phyloP scores from a whole-genome alignment of 2,329 filamentous ascomycete species.

The Aspergillus uvarum region DNA sequence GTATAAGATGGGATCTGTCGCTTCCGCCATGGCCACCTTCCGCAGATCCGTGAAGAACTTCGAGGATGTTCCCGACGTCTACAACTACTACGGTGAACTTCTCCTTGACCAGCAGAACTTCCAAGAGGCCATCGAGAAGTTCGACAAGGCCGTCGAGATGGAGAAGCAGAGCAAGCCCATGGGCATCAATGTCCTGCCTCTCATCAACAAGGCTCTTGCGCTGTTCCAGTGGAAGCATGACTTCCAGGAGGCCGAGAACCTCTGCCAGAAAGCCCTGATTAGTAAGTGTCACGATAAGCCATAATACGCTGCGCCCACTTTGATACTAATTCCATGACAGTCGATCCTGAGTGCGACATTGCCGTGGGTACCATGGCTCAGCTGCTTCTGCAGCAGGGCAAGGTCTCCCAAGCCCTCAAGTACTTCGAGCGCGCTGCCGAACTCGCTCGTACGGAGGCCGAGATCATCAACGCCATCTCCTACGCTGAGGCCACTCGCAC shows the following conservation, averaged over 20 bases:
- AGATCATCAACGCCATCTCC: constrained; percentile 93
- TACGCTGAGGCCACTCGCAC: constrained; percentile 97
- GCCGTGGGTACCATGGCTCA: constrained; percentile 98
- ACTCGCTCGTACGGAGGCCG: constrained; percentile 87
- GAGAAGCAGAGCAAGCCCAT: constrained; percentile 92
- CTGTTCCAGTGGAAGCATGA: constrained; percentile 99
- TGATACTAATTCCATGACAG: constrained; percentile 48
- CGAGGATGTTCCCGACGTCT: constrained; percentile 91
- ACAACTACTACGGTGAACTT: constrained; percentile 99
- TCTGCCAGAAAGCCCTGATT: constrained; percentile 96
- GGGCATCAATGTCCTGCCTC: constrained; percentile 93
- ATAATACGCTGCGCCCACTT: not conserved
- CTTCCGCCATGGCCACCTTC: constrained; percentile 98
- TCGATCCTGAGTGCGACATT: constrained; percentile 98
- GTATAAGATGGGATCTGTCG: constrained; percentile 99
- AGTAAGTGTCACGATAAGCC: constrained; percentile 61
- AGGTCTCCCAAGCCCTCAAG: constrained; percentile 88
- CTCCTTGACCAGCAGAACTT: constrained; percentile 96
- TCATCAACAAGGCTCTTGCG: constrained; percentile 97
- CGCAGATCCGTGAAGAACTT: constrained; percentile 98
- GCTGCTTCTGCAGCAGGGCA: constrained; percentile 93
- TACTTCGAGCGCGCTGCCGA: constrained; percentile 98
- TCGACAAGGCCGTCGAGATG: constrained; percentile 97
- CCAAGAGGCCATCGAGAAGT: constrained; percentile 93
- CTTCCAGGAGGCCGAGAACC: constrained; percentile 88